Base-by-base conservation (phyloP, 495 filamentous ascomycete species). In the Cercophora scortea region DNA sequence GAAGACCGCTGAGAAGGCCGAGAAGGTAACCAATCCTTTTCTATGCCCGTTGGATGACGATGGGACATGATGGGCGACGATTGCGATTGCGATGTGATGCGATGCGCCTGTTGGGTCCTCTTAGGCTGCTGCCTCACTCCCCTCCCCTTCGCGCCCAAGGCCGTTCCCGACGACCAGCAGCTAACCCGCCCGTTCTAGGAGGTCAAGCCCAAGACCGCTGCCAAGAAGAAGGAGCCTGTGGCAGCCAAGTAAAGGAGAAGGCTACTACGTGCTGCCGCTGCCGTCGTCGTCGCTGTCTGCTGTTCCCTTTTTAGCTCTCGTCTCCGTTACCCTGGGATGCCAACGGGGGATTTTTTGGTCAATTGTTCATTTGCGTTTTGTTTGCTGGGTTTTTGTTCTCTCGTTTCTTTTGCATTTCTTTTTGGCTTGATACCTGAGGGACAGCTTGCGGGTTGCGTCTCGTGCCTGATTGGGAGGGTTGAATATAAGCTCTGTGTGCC, bases 181-280 rank as follows among this genome's bases (percentile, higher is more conserved):
- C 53, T 57, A 19, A 59, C 53, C 49, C 9, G 36, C 42, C 12
- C 13, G 13, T 34, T 19, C 25, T 16, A 68, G 65, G 66, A 57
- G 50, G 40, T 57, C 7, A 70, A 71, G 61, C 61, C 68, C 41
- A 70, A 76, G 70, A 61, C 64, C 16, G 58, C 60, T 45, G 47
- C 67, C 39, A 74, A 73, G 62, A 70, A 73, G 58, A 63, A 67
- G 60, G 58, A 64, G 48, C 35, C 64, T n/a, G 52, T 53, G 45
- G 56, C 56, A 35, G 54, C 57, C 42, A 53, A 63, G 45, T 61
- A 51, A 45, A 13, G 5, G 15, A n/a, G 25, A 42, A 3, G 4
- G 41, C 13, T 18, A 42, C n/a, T 15, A 18, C 41, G 41, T 9
- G 33, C 42, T 39, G 44, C 12, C 32, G 32, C 11, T 12, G 32